These are phyloP conservation scores for Fusarium burgessii DNA, from an alignment of 2,329 filamentous ascomycete species.

Conservation along the genomic window DNA sequence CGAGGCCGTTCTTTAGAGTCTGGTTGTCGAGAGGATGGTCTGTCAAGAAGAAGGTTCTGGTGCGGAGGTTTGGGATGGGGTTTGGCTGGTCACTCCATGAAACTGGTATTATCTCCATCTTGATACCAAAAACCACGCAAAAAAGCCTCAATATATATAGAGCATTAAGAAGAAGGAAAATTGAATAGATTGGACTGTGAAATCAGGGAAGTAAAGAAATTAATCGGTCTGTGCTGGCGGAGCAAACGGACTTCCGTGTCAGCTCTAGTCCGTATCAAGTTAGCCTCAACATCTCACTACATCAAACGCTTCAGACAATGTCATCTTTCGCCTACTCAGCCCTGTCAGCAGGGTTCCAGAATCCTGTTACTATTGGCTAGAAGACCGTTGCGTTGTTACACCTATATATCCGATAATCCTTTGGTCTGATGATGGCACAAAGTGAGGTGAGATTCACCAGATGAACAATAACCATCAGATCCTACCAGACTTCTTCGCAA, in stretches of 20 bases:
- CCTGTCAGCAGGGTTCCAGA: neutral
- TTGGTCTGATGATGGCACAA: neutral
- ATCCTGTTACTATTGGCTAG: neutral
- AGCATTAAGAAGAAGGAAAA: neutral
- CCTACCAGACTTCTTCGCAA: neutral
- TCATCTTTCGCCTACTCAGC: neutral
- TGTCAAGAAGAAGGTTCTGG: conserved; percentile 15
- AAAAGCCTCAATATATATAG: neutral
- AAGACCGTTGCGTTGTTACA: neutral
- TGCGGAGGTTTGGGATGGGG: conserved; percentile 2
- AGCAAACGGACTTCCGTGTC: neutral
- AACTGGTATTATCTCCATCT: conserved; percentile 12
- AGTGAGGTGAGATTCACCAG: neutral
- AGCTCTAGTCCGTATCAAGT: neutral
- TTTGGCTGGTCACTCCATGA: conserved; percentile 9
- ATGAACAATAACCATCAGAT: neutral
- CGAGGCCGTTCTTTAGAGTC: neutral
- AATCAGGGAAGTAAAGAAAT: too few species aligned
- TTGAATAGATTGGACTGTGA: too few species aligned
- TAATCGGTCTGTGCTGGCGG: neutral
- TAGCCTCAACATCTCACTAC: neutral
- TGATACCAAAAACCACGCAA: accelerated
- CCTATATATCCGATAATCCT: neutral
- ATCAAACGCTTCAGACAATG: accelerated
- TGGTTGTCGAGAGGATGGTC: conserved; percentile 1